Evolutionary conservation across 179 eudicot species (phyloP).

Genomic region (Gypsophila paniculata): DNA sequence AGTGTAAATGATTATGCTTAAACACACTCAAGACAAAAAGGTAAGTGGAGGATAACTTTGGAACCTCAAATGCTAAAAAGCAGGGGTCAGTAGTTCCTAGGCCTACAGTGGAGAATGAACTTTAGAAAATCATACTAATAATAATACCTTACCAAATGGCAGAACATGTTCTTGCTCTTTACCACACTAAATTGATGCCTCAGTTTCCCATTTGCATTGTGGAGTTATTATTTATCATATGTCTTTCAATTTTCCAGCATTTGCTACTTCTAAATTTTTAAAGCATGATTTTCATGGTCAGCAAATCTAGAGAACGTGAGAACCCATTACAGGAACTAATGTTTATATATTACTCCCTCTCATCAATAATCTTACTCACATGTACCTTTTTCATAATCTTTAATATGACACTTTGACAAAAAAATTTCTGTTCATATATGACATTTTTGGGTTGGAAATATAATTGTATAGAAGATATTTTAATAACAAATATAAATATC

Average conservation of each 20-base stretch:
- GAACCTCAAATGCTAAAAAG: conserved; percentile 20
- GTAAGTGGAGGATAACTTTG: conserved; percentile 1
- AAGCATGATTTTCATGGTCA: not conserved
- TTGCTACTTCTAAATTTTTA: not conserved
- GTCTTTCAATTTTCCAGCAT: not conserved
- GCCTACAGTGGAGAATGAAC: not conserved
- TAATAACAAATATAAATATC: no score
- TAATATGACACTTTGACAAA: no score
- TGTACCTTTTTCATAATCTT: no score
- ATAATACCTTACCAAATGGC: not conserved
- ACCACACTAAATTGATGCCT: not conserved
- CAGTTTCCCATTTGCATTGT: not conserved
- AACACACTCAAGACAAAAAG: not conserved
- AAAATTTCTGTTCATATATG: no score
- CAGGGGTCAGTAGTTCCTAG: conserved; percentile 21
- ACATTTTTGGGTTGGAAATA: no score
- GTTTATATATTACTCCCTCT: no score
- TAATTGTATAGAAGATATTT: no score
- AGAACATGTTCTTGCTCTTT: no score
- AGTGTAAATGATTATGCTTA: not conserved
- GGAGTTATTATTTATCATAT: not conserved
- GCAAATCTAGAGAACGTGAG: not conserved
- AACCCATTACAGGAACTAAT: not conserved
- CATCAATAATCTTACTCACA: no score
- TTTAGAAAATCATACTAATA: not conserved